Percentiles rank a stretch among this genome's conserved stretches.
Conservation (phyloP, 2,329 filamentous ascomycete species). For the Monosporascus sp. region DNA sequence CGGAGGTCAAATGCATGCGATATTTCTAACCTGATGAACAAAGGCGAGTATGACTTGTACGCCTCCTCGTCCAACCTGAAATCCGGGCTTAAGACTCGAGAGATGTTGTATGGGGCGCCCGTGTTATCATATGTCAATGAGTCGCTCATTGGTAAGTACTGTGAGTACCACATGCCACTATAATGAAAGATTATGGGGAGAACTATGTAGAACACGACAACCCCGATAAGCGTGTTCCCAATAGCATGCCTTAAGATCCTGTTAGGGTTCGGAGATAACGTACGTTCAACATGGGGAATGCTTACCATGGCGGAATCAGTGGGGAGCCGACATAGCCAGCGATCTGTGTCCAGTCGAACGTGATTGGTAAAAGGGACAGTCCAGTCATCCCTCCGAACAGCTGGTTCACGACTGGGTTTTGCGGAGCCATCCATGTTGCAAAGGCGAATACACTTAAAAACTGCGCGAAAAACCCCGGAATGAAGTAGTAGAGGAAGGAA, state of each 20-base stretch:
- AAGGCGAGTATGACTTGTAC: slow-evolving; percentile 61
- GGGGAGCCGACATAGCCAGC: slow-evolving; percentile 64
- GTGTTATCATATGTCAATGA: slow-evolving; percentile 68
- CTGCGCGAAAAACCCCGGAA: slow-evolving; percentile 63
- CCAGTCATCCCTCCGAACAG: slow-evolving; percentile 66
- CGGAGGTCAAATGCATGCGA: neutral
- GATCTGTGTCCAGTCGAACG: slow-evolving; percentile 72
- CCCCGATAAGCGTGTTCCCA: slow-evolving; percentile 64
- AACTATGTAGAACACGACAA: slow-evolving; percentile 61
- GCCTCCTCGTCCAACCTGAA: slow-evolving; percentile 57
- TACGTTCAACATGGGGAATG: neutral
- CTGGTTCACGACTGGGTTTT: slow-evolving; percentile 65
- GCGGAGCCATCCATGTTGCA: slow-evolving; percentile 65
- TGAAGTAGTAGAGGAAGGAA: slow-evolving; percentile 62
- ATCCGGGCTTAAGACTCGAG: slow-evolving; percentile 54
- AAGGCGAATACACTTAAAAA: slow-evolving; percentile 67
- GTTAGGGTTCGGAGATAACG: neutral
- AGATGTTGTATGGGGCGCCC: slow-evolving; percentile 57
- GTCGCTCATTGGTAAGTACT: slow-evolving; percentile 65
- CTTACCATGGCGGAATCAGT: slow-evolving; percentile 62
- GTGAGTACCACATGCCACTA: slow-evolving; percentile 56
- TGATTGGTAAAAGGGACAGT: slow-evolving; percentile 63
- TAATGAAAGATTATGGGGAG: slow-evolving; percentile 57
- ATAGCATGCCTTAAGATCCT: slow-evolving; percentile 56
- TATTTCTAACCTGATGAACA: slow-evolving; percentile 50